phyloP scores from a whole-genome alignment of 176 grass and related monocot species.

The Elaeis guineensis region DNA sequence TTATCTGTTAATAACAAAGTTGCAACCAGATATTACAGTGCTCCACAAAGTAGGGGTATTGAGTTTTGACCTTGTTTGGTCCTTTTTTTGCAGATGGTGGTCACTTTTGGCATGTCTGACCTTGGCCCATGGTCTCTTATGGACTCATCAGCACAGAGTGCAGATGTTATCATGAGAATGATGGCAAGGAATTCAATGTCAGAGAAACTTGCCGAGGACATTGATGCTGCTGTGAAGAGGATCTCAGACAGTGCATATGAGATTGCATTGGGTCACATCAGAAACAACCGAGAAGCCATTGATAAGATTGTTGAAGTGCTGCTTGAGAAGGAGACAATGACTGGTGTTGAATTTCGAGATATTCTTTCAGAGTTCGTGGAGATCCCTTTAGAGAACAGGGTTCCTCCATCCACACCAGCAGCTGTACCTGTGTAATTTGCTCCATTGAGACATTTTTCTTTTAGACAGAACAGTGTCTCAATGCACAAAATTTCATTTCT shows the following conservation, averaged over 20 bases:
- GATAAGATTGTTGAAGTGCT: constrained; percentile 96
- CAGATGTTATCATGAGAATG: constrained; percentile 91
- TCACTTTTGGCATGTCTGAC: constrained; percentile 89
- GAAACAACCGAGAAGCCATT: constrained; percentile 79
- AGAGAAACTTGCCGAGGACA: constrained; percentile 88
- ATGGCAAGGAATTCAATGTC: constrained; percentile 99
- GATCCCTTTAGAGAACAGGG: constrained; percentile 85
- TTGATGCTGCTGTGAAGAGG: constrained; percentile 67
- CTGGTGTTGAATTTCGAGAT: constrained; percentile 73
- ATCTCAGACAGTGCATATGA: constrained; percentile 78
- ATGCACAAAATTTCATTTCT: too few relatives aligned
- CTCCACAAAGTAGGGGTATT: too few relatives aligned
- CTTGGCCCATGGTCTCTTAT: constrained; percentile 97
- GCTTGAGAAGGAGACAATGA: constrained; percentile 84
- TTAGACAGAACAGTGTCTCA: too few relatives aligned
- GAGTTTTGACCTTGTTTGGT: not conserved
- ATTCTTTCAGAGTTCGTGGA: constrained; percentile 87
- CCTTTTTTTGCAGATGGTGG: constrained; percentile 61
- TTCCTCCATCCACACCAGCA: constrained; percentile 38
- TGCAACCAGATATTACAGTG: too few relatives aligned
- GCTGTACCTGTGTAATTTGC: not conserved
- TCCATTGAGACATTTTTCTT: not conserved
- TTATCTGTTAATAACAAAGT: too few relatives aligned
- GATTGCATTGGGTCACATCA: constrained; percentile 56
- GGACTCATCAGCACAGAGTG: constrained; percentile 61